These are phyloP conservation scores for Lasiodiplodia hormozganensis DNA, from an alignment of 2,329 filamentous ascomycete genomes.

Conservation along the genomic window DNA sequence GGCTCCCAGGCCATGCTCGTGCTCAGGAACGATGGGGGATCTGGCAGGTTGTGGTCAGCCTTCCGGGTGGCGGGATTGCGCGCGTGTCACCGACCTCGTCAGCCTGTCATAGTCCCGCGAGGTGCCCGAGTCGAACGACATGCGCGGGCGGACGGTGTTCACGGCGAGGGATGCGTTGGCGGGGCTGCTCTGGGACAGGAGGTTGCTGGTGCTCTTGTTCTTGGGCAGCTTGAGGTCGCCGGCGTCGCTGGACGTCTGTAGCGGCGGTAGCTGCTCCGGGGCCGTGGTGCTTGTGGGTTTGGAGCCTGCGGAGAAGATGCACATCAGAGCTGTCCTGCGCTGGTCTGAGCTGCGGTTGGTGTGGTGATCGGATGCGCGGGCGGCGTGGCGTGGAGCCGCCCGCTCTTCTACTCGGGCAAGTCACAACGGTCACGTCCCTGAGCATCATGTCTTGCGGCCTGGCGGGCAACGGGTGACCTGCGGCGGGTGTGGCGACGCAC, in stretches of 20 bases:
- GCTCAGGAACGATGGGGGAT: constrained; percentile 81
- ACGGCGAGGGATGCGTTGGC: constrained; percentile 47
- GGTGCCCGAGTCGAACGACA: constrained; percentile 77
- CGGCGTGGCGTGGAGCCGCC: constrained; percentile 23
- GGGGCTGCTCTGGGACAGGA: constrained; percentile 46
- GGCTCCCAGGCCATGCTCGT: constrained; percentile 84
- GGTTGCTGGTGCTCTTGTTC: constrained; percentile 58
- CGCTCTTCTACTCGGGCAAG: constrained; percentile 12
- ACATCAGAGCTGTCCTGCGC: constrained; percentile 28
- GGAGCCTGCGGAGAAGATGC: constrained; percentile 28
- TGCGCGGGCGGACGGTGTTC: constrained; percentile 69
- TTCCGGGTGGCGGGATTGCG: not conserved
- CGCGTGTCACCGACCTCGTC: constrained; percentile 68
- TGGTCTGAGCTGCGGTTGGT: constrained; percentile 27
- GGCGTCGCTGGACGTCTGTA: constrained; percentile 22
- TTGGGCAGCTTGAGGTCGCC: constrained; percentile 51
- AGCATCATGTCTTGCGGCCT: constrained; percentile 8
- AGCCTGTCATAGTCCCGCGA: constrained; percentile 63
- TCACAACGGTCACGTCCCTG: constrained; percentile 27
- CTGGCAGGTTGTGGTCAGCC: constrained; percentile 21
- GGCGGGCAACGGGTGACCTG: constrained; percentile 17
- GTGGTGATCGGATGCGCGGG: constrained; percentile 28
- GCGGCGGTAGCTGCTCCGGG: constrained; percentile 15
- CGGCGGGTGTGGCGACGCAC: constrained; percentile 5
- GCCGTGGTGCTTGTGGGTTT: constrained; percentile 27